A percentile compares a stretch with the other conserved stretches of the same genome.
Evolutionary conservation across 2,329 filamentous ascomycete species (phyloP).

Genomic region (Elsinoe perseae): DNA sequence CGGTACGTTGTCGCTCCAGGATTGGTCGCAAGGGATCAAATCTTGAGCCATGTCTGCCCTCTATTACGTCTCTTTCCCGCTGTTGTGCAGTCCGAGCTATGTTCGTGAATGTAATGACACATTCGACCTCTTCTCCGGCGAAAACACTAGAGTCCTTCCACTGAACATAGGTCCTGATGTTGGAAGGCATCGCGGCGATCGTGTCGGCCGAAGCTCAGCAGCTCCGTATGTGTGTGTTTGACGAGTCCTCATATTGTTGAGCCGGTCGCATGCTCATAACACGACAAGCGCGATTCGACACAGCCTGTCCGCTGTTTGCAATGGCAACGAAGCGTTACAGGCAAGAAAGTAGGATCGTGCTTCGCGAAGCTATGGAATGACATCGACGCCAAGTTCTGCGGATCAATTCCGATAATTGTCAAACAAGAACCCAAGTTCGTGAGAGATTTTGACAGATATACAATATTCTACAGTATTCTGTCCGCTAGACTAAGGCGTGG

Average conservation of each 20-base stretch:
- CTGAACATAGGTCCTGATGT: constrained; percentile 90
- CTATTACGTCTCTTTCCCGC: constrained; percentile 24
- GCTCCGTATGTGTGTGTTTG: neutral
- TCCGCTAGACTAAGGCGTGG: neutral
- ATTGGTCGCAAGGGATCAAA: constrained; percentile 14
- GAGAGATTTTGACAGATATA: neutral
- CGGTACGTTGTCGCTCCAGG: constrained; percentile 32
- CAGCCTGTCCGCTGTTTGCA: neutral
- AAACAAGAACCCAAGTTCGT: neutral
- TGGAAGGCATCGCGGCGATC: constrained; percentile 39
- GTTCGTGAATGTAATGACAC: constrained; percentile 94
- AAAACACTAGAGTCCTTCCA: constrained; percentile 95
- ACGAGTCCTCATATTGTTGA: constrained; percentile 7
- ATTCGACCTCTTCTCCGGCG: constrained; percentile 90
- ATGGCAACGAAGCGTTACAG: neutral
- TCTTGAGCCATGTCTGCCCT: constrained; percentile 15
- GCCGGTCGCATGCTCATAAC: neutral
- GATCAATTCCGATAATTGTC: neutral
- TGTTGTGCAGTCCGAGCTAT: constrained; percentile 46
- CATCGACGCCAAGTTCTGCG: constrained; percentile 2
- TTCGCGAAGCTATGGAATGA: constrained; percentile 2
- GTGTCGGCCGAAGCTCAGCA: constrained; percentile 11
- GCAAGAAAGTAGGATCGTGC: neutral
- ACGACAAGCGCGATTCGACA: neutral
- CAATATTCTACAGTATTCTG: constrained; percentile 8